phyloP scores from a whole-genome alignment of 352 stramenopile species.

The Phytophthora ramorum region DNA sequence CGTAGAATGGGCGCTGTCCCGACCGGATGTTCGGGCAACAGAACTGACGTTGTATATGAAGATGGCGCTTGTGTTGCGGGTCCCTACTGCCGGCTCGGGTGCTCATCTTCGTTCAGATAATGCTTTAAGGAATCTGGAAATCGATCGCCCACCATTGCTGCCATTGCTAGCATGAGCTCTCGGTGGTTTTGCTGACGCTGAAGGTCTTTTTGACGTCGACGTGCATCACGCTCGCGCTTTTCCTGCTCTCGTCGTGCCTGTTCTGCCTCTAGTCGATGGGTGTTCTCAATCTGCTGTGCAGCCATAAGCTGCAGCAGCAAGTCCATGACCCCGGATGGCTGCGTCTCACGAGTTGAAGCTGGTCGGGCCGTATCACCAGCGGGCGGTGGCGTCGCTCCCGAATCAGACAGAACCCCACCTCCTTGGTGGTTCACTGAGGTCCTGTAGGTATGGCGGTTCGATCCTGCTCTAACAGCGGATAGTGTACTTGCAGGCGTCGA shows the following conservation, averaged over 20 bases:
- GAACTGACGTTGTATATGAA: too few relatives aligned
- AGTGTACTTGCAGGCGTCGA: too few relatives aligned
- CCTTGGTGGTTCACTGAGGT: too few relatives aligned
- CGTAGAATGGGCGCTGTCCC: too few relatives aligned
- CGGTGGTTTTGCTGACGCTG: slow-evolving; percentile 46
- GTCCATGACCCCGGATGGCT: slow-evolving; percentile 51
- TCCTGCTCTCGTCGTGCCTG: slow-evolving; percentile 42
- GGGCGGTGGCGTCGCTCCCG: too few relatives aligned
- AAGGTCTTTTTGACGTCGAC: slow-evolving; percentile 42
- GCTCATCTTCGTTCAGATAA: slow-evolving; percentile 30
- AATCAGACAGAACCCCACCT: too few relatives aligned
- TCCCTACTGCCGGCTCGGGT: not conserved
- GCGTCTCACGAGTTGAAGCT: slow-evolving; percentile 13
- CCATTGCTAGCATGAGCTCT: slow-evolving; percentile 67
- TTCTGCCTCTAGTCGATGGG: slow-evolving; percentile 41
- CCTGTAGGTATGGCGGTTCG: too few relatives aligned
- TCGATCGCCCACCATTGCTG: slow-evolving; percentile 46
- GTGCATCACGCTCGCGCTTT: slow-evolving; percentile 31
- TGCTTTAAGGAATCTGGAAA: slow-evolving; percentile 53
- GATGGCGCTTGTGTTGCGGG: not conserved
- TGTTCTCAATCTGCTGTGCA: slow-evolving; percentile 54
- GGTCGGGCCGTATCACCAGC: slow-evolving; percentile 6
- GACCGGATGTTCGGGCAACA: too few relatives aligned
- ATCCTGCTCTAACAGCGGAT: too few relatives aligned
- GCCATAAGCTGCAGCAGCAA: slow-evolving; percentile 61